Percentiles rank a stretch among this genome's conserved stretches.
These are phyloP conservation scores for Castanea mollissima DNA, from an alignment of 306 rosid species.

Conservation along the genomic window DNA sequence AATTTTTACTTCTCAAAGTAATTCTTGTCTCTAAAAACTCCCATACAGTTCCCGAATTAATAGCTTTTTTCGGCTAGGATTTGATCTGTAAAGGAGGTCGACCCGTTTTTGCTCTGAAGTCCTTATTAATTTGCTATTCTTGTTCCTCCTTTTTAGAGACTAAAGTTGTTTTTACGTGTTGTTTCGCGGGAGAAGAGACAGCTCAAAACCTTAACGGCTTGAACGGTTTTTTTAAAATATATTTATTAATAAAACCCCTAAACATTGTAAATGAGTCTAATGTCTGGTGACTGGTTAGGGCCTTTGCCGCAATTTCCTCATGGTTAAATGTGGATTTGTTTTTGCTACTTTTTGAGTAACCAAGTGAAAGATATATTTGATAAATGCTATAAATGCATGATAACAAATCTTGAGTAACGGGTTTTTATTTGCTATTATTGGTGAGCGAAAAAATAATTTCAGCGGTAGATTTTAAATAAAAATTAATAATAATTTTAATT, in stretches of 20 bases:
- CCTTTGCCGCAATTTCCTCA: too few relatives aligned
- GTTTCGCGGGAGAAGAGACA: slow-evolving; percentile 15
- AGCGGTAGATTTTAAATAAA: accelerated
- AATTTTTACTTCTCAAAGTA: slow-evolving; percentile 20
- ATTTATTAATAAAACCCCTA: neutral
- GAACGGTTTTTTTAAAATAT: neutral
- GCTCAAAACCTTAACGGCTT: neutral
- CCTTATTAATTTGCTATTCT: slow-evolving; percentile 39
- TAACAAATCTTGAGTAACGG: too few relatives aligned
- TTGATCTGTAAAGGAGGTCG: neutral
- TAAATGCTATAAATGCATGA: too few relatives aligned
- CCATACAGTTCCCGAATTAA: slow-evolving; percentile 35
- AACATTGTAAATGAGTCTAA: neutral
- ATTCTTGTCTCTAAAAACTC: slow-evolving; percentile 18
- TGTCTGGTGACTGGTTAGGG: too few relatives aligned
- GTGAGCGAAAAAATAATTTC: too few relatives aligned
- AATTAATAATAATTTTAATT: too few relatives aligned
- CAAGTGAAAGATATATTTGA: too few relatives aligned
- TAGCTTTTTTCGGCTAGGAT: slow-evolving; percentile 25
- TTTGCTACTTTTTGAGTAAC: too few relatives aligned
- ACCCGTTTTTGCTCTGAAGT: slow-evolving; percentile 16
- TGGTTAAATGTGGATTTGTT: too few relatives aligned
- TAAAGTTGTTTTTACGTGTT: neutral
- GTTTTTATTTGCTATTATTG: too few relatives aligned
- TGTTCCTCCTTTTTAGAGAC: slow-evolving; percentile 13